Base-by-base conservation (phyloP, 140 eudicot genomes). In the Erigeron philadelphicus region DNA sequence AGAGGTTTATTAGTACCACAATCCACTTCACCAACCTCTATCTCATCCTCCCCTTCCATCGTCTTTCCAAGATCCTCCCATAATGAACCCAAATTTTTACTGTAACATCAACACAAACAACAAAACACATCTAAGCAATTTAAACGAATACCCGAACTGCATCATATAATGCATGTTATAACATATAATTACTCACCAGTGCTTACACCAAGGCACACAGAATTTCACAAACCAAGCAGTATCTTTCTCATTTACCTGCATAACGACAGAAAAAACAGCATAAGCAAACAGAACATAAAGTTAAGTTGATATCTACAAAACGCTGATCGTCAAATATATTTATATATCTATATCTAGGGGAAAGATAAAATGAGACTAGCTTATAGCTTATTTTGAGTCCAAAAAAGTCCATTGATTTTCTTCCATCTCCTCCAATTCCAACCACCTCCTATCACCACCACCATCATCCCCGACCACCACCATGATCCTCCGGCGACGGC, bases 181-280 rank as follows among this genome's bases (percentile, higher is more conserved):
- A 57, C 31, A 35, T 13, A 31, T 8, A 43, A 49, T 71, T 72
- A 81, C 81, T 65, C 65, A 77, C 98, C 98, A 93, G 72, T 93
- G 98, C 86, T 89, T 93, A 70, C 98, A 93, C 98, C 98, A 93
- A 35, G 98, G 98, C 41, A 89, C 98, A 76, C 96, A 89, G 79
- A 93, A 93, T 71, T 75, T 79, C 61, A 93, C 96, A 86, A 89
- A 89, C 98, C 98, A 89, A 8, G 96, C 98, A 44, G 98, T 93
- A 53, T 89, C 94, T 67, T 89, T 93, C 89, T 93, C 98, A 44
- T 87, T 90, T 40, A 93, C 85, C 96, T 93, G 58, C 8, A 75
- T 35, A 11, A 62, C 52, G 5, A 31, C 38, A 31, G 0, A 4
- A 31, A 31, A 31, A 31, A 31, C 2, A 4, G 38, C 38, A 31